Evolutionary conservation across 441 rosid genomes (phyloP).

Genomic region (Erysimum cheiri): DNA sequence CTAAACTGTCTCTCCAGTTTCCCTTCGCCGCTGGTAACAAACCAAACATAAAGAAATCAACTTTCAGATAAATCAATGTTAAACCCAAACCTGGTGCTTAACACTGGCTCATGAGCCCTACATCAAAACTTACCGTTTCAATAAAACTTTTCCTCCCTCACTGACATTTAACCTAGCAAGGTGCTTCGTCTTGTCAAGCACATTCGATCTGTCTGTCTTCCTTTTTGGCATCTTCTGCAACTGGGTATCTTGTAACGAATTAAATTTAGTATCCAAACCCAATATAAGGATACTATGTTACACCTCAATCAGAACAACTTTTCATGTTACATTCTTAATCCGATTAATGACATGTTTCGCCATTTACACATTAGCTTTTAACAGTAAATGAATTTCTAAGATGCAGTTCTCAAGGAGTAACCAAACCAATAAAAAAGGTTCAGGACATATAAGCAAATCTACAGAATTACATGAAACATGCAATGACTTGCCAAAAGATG

Average conservation of each 20-base stretch:
- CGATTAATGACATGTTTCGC: neutral
- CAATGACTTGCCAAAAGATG: slow-evolving; percentile 18
- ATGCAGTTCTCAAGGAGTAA: slow-evolving; percentile 13
- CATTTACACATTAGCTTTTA: slow-evolving; percentile 1
- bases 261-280: slow-evolving; percentile 45
- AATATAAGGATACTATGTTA: neutral
- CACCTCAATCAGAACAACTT: neutral
- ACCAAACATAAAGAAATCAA: neutral
- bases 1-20: slow-evolving; percentile 95
- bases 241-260: slow-evolving; percentile 76
- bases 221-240: slow-evolving; percentile 97
- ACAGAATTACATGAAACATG: slow-evolving; percentile 8
- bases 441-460: slow-evolving; percentile 2
- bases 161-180: slow-evolving; percentile 78
- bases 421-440: slow-evolving; percentile 14
- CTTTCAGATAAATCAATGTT: neutral
- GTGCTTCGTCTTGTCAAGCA: slow-evolving; percentile 87
- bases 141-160: slow-evolving; percentile 85
- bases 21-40: slow-evolving; percentile 78
- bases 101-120: neutral
- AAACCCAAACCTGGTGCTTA: neutral
- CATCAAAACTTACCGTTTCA: slow-evolving; percentile 60
- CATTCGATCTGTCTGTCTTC: slow-evolving; percentile 90
- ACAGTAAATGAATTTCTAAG: neutral
- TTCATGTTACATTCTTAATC: slow-evolving; percentile 3